Percentiles rank a stretch among this genome's conserved stretches.
These are phyloP conservation scores for Pseudocohnilembus persalinus DNA, from an alignment of 169 alveolate species.

Conservation along the genomic window DNA sequence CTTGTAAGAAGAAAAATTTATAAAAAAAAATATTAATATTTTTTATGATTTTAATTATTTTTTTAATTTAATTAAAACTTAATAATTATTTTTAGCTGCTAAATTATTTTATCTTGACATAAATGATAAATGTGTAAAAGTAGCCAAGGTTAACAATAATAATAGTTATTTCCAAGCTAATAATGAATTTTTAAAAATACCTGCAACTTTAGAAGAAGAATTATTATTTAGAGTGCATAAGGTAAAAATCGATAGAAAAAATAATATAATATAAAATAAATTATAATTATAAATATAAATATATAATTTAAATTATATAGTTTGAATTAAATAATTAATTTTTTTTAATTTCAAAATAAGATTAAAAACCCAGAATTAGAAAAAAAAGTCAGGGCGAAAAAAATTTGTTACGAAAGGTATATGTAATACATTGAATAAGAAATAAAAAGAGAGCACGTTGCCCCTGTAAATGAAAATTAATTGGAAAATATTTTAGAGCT, in stretches of 20 bases:
- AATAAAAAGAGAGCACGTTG: constrained; percentile 74
- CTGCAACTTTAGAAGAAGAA: constrained; percentile 72
- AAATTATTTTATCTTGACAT: constrained; percentile 70
- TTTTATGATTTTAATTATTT: too few species aligned
- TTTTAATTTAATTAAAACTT: too few species aligned
- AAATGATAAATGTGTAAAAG: constrained; percentile 64
- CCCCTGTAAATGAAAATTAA: constrained; percentile 80
- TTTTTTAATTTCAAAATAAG: background rate
- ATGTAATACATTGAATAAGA: constrained; percentile 66
- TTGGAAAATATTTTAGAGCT: constrained; percentile 70
- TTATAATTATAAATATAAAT: too few species aligned
- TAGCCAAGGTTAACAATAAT: constrained; percentile 35
- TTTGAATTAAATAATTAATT: too few species aligned
- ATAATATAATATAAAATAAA: too few species aligned
- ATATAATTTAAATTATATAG: background rate
- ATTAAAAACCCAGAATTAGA: constrained; percentile 15
- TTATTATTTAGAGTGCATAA: constrained; percentile 39
- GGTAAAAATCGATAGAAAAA: too few species aligned
- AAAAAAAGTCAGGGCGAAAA: constrained; percentile 57
- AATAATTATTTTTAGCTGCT: constrained; percentile 52
- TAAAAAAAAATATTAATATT: too few species aligned
- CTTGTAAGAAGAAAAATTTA: background rate
- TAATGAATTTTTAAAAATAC: constrained; percentile 35
- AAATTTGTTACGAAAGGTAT: constrained; percentile 63
- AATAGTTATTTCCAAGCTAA: constrained; percentile 50